Percentiles rank a stretch among this genome's conserved stretches.
Evolutionary conservation across 2,329 filamentous ascomycete genomes (phyloP).

Genomic region (Onygenales sp.): DNA sequence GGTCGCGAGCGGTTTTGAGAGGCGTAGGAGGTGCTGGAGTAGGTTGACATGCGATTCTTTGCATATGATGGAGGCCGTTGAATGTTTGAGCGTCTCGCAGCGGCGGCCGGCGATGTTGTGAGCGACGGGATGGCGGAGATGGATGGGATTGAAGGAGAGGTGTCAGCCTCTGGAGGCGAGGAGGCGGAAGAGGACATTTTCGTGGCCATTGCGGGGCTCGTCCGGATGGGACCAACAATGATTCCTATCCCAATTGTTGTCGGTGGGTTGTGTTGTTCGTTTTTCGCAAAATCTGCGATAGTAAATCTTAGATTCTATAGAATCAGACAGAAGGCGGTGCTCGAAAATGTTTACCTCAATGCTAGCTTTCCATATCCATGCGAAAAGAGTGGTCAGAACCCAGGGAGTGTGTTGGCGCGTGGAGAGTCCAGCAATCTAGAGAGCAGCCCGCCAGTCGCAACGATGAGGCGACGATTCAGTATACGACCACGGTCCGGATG

Average conservation of each 20-base stretch:
- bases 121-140: conserved; percentile 35
- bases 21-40: conserved; percentile 58
- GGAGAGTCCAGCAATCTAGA: background rate
- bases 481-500: background rate
- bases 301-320: background rate
- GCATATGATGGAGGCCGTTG: conserved; percentile 67
- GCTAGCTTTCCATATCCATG: conserved; percentile 1
- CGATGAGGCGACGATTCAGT: background rate
- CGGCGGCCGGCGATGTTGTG: conserved; percentile 36
- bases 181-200: conserved; percentile 28
- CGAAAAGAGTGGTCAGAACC: background rate
- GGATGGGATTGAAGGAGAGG: conserved; percentile 19
- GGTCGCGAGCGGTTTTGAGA: conserved; percentile 60
- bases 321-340: background rate
- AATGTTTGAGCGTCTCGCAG: conserved; percentile 48
- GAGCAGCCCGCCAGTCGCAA: background rate
- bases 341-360: background rate
- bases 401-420: background rate
- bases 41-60: conserved; percentile 74
- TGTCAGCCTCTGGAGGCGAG: conserved; percentile 19
- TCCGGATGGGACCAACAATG: background rate
- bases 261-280: background rate
- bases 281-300: background rate
- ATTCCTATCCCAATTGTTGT: background rate
- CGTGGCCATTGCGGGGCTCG: conserved; percentile 17